These are phyloP conservation scores for Sicyos edulis DNA, from an alignment of 306 rosid genomes.

Conservation along the genomic window DNA sequence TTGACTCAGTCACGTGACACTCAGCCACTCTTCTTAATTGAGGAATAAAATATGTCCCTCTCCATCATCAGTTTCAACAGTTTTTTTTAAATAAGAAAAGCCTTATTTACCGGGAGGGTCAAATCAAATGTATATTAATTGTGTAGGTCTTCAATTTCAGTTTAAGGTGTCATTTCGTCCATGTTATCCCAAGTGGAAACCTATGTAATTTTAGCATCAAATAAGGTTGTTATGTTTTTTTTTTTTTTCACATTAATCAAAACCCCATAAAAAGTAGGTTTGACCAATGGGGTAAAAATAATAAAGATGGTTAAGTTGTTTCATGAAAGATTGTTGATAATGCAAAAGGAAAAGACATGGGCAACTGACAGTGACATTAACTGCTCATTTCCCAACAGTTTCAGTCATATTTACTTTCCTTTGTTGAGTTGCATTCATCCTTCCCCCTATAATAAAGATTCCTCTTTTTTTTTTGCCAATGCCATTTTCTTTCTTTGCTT, in stretches of 20 bases:
- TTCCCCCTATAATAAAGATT: background rate
- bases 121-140: background rate
- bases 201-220: slow-evolving; percentile 9
- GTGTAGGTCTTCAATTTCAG: background rate
- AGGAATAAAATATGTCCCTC: background rate
- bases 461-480: background rate
- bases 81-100: background rate
- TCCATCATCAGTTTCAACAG: background rate
- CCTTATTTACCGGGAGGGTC: background rate
- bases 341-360: background rate
- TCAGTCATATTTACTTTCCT: background rate
- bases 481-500: background rate
- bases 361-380: background rate
- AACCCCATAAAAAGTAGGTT: background rate
- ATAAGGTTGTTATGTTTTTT: background rate
- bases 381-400: slow-evolving; percentile 3
- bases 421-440: slow-evolving; percentile 5
- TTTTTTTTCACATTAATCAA: background rate
- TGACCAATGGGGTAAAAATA: background rate
- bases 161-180: background rate
- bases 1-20: background rate
- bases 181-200: background rate
- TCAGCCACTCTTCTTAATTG: background rate
- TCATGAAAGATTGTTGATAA: background rate
- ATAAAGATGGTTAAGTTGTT: background rate